Base-by-base conservation (phyloP, 1,284 basidiomycete species). In the Ustilago trichophora region DNA sequence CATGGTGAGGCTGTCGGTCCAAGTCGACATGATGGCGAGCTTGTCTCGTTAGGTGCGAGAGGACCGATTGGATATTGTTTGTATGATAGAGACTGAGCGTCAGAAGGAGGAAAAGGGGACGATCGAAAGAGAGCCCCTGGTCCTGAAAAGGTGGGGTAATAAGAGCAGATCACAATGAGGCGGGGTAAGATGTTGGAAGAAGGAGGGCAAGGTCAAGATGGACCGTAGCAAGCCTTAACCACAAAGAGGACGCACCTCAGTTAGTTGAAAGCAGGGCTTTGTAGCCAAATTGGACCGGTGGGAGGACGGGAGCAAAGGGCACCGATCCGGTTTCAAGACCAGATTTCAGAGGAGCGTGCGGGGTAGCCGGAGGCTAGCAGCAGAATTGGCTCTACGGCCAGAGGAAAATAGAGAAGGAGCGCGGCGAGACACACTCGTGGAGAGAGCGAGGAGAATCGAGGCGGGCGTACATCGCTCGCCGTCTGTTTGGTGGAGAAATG, bases 1-100 rank as follows among this genome's bases (percentile, higher is more conserved):
- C 44, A 79, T 68, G 25, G 82, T 75, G 13, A 72, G 53, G 32
- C 52, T 66, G 47, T 74, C 73, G 36, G 49, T 55, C 73, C 62
- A 67, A 25, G 60, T 53, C 53, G 60, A 62, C 65, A 67, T 69
- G 48, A 34, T 63, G 58, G 40, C 56, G 34, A 40, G 36, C 49
- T 55, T 43, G 38, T 63, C 59, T 52, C 52, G 52, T 43, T 56
- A 25, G 51, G 51, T 41, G 24, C 58, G 52, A 54, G 52, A 46
- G 47, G 51, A 55, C 58, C 52, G 34, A 36, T 16, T 31, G 27
- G 6, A 13, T 21, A 8, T n/a, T n/a, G n/a, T 29, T 7, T 24
- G 35, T 24, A 12, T 7, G 26, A 18, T n/a, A 26, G 25, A 19
- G 25, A 19, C 8, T 10, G 11, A 29, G n/a, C 15, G 16, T 35